Percentiles rank a stretch among this genome's conserved stretches.
Conservation (phyloP, 768 basidiomycete species). For the Leucocoprinus sp. region DNA sequence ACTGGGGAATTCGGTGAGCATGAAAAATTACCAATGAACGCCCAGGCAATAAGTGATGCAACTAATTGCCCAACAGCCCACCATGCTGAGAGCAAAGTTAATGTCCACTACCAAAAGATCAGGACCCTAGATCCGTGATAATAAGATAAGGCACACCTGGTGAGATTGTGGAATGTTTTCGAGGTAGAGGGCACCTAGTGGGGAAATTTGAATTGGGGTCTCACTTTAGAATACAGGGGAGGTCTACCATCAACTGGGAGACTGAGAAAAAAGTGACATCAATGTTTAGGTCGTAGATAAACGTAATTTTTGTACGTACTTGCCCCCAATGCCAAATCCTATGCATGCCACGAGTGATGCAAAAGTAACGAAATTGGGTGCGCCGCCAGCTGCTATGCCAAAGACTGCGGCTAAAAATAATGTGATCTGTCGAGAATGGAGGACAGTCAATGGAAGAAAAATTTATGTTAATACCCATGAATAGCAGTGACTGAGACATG, state of each 20-base stretch:
- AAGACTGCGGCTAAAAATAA: slow-evolving; percentile 61
- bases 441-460: not conserved
- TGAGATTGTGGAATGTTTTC: slow-evolving; percentile 9
- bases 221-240: slow-evolving; percentile 15
- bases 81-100: slow-evolving; percentile 1
- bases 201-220: not conserved
- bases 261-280: not conserved
- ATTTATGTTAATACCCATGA: not conserved
- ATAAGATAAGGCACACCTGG: slow-evolving; percentile 1
- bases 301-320: not conserved
- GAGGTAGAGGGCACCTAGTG: slow-evolving; percentile 7
- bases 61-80: not conserved
- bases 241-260: slow-evolving; percentile 26
- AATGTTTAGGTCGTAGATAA: too few relatives aligned
- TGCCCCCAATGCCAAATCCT: slow-evolving; percentile 64
- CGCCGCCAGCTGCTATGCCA: slow-evolving; percentile 53
- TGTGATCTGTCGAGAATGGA: slow-evolving; percentile 39
- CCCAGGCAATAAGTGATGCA: slow-evolving; percentile 38
- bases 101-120: not conserved
- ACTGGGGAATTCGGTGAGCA: slow-evolving; percentile 28
- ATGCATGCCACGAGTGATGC: slow-evolving; percentile 46
- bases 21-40: slow-evolving; percentile 47
- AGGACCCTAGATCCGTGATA: not conserved
- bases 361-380: slow-evolving; percentile 43
- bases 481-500: not conserved